Evolutionary conservation across 2,329 filamentous ascomycete genomes (phyloP).

Genomic region (Aspergillus vadensis): DNA sequence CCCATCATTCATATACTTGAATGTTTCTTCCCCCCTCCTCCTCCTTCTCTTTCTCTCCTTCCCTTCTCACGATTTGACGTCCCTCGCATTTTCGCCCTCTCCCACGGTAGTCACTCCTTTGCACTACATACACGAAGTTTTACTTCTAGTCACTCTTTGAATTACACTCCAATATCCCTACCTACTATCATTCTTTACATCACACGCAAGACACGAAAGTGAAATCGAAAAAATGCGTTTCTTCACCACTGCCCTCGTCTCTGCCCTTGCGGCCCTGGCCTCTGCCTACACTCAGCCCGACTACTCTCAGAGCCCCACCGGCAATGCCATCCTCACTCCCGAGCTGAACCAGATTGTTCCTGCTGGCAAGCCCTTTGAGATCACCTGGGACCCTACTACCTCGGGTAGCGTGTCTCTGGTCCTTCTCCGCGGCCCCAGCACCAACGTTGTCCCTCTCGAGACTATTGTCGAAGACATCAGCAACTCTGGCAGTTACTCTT

Average conservation of each 20-base stretch:
- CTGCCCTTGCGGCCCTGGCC: constrained; percentile 43
- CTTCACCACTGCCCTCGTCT: constrained; percentile 37
- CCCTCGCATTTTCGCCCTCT: constrained; percentile 5
- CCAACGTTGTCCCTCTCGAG: constrained; percentile 55
- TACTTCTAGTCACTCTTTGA: constrained; percentile 31
- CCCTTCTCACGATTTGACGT: constrained; percentile 16
- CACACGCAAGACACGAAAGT: constrained; percentile 9
- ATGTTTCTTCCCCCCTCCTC: constrained; percentile 18
- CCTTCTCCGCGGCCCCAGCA: constrained; percentile 61
- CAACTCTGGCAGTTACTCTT: constrained; percentile 59
- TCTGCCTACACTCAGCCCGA: constrained; percentile 42
- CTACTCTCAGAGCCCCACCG: constrained; percentile 40
- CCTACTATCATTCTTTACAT: constrained; percentile 5
- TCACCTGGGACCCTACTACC: constrained; percentile 57
- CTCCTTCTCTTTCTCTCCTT: constrained; percentile 17
- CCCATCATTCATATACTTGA: constrained; percentile 13
- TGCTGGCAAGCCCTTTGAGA: constrained; percentile 58
- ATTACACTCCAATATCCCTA: constrained; percentile 8
- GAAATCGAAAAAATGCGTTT: constrained; percentile 42
- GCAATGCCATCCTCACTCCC: constrained; percentile 59
- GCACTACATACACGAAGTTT: constrained; percentile 18
- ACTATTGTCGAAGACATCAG: constrained; percentile 55
- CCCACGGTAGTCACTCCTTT: constrained; percentile 27
- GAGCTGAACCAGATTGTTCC: constrained; percentile 56
- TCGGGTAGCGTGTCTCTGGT: constrained; percentile 54